Evolutionary conservation across 1,284 basidiomycete species (phyloP).

Genomic region (Cutaneotrichosporon cavernicola): DNA sequence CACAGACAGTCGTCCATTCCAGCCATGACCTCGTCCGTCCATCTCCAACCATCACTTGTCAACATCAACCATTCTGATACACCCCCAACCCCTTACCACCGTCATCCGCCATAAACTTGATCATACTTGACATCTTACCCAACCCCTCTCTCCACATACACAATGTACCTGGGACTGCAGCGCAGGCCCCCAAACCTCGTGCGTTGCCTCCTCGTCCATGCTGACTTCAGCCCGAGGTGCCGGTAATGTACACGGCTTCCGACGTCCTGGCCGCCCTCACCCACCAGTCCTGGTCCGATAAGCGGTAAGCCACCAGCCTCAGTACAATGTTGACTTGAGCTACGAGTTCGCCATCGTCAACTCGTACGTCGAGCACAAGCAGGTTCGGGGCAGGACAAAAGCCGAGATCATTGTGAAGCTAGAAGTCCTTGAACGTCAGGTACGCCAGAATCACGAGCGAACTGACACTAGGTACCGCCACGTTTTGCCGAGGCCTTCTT

Average conservation of each 20-base stretch:
- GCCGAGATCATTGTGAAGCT: slow-evolving; percentile 33
- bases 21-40: too few species aligned
- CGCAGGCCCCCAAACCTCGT: background rate
- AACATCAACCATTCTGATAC: too few species aligned
- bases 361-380: slow-evolving; percentile 38
- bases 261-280: slow-evolving; percentile 2
- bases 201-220: background rate
- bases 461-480: slow-evolving; percentile 15
- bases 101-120: too few species aligned
- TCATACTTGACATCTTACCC: too few species aligned
- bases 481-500: slow-evolving; percentile 8
- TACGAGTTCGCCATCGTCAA: slow-evolving; percentile 40
- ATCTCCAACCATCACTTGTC: too few species aligned
- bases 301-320: background rate
- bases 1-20: too few species aligned
- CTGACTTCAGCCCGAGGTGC: background rate
- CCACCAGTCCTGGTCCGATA: background rate
- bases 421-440: slow-evolving; percentile 35
- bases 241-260: background rate
- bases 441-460: slow-evolving; percentile 9
- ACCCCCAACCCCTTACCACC: too few species aligned
- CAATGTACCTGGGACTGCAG: background rate
- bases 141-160: background rate
- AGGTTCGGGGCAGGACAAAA: slow-evolving; percentile 30
- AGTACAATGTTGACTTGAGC: slow-evolving; percentile 12